Conservation (phyloP, 148 eudicot genomes). For the Vaccinium macrocarpon region DNA sequence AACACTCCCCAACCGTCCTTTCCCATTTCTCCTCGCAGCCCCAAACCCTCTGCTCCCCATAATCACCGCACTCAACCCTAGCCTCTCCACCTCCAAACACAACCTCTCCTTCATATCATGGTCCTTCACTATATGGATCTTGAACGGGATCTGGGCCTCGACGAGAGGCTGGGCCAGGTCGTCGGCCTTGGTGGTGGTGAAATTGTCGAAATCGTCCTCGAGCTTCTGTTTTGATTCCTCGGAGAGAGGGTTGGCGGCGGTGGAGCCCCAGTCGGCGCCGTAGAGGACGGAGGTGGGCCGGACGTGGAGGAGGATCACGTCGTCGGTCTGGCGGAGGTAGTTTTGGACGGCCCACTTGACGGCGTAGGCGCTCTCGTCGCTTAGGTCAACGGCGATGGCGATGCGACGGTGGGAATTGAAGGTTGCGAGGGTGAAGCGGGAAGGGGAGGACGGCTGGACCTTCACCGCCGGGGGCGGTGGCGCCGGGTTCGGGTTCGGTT, state of each 20-base stretch:
- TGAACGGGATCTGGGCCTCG: slow-evolving; percentile 37
- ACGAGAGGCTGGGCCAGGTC: slow-evolving; percentile 47
- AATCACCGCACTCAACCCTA: slow-evolving; percentile 53
- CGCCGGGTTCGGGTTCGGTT: neutral
- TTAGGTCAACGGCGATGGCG: slow-evolving; percentile 66
- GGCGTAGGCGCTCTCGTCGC: slow-evolving; percentile 70
- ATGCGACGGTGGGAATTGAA: slow-evolving; percentile 32
- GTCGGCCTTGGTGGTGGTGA: slow-evolving; percentile 39
- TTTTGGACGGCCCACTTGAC: slow-evolving; percentile 66
- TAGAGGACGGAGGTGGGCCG: slow-evolving; percentile 68
- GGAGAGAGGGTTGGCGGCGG: slow-evolving; percentile 7
- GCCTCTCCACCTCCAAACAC: slow-evolving; percentile 64
- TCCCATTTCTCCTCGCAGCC: slow-evolving; percentile 27
- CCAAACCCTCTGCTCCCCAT: slow-evolving; percentile 60
- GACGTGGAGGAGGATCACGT: slow-evolving; percentile 65
- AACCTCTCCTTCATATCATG: slow-evolving; percentile 66
- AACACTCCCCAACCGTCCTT: slow-evolving; percentile 60
- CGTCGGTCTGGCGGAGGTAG: slow-evolving; percentile 65
- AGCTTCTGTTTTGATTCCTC: slow-evolving; percentile 28
- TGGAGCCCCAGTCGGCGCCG: slow-evolving; percentile 84
- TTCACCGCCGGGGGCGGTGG: slow-evolving; percentile 23
- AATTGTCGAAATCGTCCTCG: slow-evolving; percentile 47
- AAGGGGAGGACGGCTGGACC: slow-evolving; percentile 35
- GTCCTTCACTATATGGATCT: slow-evolving; percentile 55
- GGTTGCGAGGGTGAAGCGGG: slow-evolving; percentile 24